Percentiles rank a stretch among this genome's conserved stretches.
Conservation (phyloP, 371 early-diverging fungal species). For the Mortierella sp. region DNA sequence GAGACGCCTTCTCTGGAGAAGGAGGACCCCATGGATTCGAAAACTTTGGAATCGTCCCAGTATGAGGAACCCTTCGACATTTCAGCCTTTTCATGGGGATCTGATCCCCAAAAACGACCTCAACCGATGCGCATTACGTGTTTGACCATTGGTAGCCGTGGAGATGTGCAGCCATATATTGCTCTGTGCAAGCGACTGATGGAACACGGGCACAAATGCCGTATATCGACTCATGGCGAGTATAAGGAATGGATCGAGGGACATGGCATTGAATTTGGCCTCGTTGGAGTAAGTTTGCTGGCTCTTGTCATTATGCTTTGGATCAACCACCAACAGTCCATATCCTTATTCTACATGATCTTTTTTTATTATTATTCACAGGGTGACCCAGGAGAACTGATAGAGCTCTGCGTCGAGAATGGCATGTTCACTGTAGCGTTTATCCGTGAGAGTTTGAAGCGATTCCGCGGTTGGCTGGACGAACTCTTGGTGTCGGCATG, state of each 20-base stretch:
- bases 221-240: slow-evolving; percentile 83
- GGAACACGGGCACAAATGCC: slow-evolving; percentile 77
- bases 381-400: slow-evolving; percentile 57
- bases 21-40: slow-evolving; percentile 32
- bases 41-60: slow-evolving; percentile 28
- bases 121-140: slow-evolving; percentile 78
- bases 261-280: slow-evolving; percentile 79
- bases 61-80: slow-evolving; percentile 45
- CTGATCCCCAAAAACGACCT: slow-evolving; percentile 49
- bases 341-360: neutral
- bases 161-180: slow-evolving; percentile 90
- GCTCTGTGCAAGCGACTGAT: slow-evolving; percentile 81
- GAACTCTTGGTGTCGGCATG: slow-evolving; percentile 75
- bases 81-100: slow-evolving; percentile 30
- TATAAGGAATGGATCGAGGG: slow-evolving; percentile 80
- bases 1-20: slow-evolving; percentile 35
- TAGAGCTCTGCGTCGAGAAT: slow-evolving; percentile 78
- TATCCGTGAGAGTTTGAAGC: slow-evolving; percentile 68
- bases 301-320: neutral
- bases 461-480: slow-evolving; percentile 83
- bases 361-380: slow-evolving; percentile 18
- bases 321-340: neutral
- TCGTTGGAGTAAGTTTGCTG: slow-evolving; percentile 69
- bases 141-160: slow-evolving; percentile 87
- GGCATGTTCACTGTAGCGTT: slow-evolving; percentile 81